Base-by-base conservation (phyloP, 2,329 filamentous ascomycete genomes). In the Scleromitrula shiraiana region DNA sequence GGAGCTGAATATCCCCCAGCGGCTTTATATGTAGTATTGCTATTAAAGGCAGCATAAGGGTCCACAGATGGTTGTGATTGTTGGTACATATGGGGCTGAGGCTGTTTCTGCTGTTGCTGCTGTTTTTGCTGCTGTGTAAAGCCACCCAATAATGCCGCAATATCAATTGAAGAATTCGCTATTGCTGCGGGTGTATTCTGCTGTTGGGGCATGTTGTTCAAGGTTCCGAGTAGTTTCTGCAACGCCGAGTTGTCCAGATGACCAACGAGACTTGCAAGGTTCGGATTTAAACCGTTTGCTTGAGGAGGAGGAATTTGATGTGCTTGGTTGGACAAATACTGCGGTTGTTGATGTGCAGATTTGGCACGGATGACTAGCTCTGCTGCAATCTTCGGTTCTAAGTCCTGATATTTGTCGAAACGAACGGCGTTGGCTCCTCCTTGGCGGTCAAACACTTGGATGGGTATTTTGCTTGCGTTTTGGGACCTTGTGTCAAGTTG, bases 391-490 rank as follows among this genome's bases (percentile, higher is more conserved):
- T 71, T 67, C 0, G 89, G 85, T 29, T 94, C 85, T 2, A 96
- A 74, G 57, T 90, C 82, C 49, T 85, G 78, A 64, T 97, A 97
- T 63, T 94, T 85, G 58, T 95, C 87, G 63, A 88, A 96, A 36
- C 82, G 80, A 50, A 94, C 82, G 14, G 45, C 89, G 58, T 78
- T 78, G 15, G 73, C 72, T n/a, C 86, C 87, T 8, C 73, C 76
- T 33, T 80, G 83, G 22, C 89, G 83, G 66, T 95, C 85, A 61
- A 96, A 96, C 5, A 95, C 78, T 58, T 91, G 87, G 3, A 96
- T 70, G 0, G 85, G 79, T 42, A 97, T 84, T 62, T 83, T 89
- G 54, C 82, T 81, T 2, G 76, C 76, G 27, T 74, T 72, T 60
- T 95, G 84, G 19, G 87, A 78, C 38, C 74, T 72, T 42, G 80